Conservation (phyloP, 495 filamentous ascomycete species). For the Aspergillus nidulans region DNA sequence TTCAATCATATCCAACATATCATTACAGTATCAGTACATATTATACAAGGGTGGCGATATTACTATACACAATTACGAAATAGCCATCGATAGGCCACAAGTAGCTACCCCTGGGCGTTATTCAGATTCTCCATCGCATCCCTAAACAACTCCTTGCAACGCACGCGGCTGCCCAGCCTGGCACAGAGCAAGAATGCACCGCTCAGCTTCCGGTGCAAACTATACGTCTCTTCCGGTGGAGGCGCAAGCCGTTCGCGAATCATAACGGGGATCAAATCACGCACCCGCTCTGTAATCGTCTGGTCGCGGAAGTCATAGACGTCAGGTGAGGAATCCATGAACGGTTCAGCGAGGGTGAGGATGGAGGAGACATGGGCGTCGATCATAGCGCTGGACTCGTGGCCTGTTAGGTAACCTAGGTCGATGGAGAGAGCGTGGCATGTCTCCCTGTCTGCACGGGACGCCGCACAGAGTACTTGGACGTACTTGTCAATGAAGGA, state of each 20-base stretch:
- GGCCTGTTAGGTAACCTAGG: constrained; percentile 88
- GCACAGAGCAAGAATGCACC: constrained; percentile 94
- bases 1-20: background rate
- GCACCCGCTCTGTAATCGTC: constrained; percentile 91
- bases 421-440: constrained; percentile 68
- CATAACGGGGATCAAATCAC: constrained; percentile 85
- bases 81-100: no score
- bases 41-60: background rate
- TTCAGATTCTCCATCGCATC: constrained; percentile 53
- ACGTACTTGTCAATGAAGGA: constrained; percentile 78
- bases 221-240: constrained; percentile 97
- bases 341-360: constrained; percentile 87
- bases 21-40: background rate
- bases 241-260: constrained; percentile 80
- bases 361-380: constrained; percentile 81
- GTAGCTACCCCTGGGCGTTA: background rate
- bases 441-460: constrained; percentile 56
- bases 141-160: constrained; percentile 76
- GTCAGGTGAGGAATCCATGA: constrained; percentile 66
- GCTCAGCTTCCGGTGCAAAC: constrained; percentile 90
- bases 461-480: constrained; percentile 69
- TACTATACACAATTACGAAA: background rate
- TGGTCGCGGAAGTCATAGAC: constrained; percentile 90
- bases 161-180: constrained; percentile 72
- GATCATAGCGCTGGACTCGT: constrained; percentile 76